Conservation (phyloP, 2,329 filamentous ascomycete genomes). For the Arthroderma sp. region DNA sequence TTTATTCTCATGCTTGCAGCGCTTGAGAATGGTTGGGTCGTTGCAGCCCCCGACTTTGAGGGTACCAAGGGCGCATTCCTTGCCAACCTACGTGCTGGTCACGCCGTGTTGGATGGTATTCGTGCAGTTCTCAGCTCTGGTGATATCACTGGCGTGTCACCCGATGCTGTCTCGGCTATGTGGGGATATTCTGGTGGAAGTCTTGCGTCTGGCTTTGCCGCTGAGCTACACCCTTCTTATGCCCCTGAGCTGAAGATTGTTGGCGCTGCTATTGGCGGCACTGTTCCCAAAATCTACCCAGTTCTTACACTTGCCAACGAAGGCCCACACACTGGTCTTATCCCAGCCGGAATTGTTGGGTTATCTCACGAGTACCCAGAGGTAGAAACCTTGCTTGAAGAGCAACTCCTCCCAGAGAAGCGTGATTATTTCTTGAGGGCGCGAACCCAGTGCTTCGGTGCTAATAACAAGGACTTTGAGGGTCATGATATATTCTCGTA, state of each 20-base stretch:
- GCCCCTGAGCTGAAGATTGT: constrained; percentile 38
- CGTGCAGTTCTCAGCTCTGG: constrained; percentile 26
- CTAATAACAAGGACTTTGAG: constrained; percentile 11
- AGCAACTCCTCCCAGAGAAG: constrained; percentile 11
- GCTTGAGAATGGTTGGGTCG: constrained; percentile 34
- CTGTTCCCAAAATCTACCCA: constrained; percentile 29
- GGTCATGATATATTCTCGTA: constrained; percentile 15
- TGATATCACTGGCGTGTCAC: constrained; percentile 19
- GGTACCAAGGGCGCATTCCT: constrained; percentile 32
- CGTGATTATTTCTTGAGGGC: constrained; percentile 13
- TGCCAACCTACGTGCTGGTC: constrained; percentile 29
- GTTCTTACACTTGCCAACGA: constrained; percentile 25
- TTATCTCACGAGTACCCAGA: constrained; percentile 17
- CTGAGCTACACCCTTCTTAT: constrained; percentile 38
- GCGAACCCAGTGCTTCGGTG: constrained; percentile 12
- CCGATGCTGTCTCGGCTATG: constrained; percentile 26
- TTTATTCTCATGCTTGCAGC: constrained; percentile 22
- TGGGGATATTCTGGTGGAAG: constrained; percentile 47
- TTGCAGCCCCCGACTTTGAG: constrained; percentile 37
- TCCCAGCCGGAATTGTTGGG: constrained; percentile 20
- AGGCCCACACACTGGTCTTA: constrained; percentile 21
- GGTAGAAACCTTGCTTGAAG: constrained; percentile 9
- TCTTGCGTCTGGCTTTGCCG: constrained; percentile 37
- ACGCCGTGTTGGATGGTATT: constrained; percentile 32
- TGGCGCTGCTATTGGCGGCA: constrained; percentile 38